phyloP scores from a whole-genome alignment of 164 flowering plant species.

The Taxillus chinensis region DNA sequence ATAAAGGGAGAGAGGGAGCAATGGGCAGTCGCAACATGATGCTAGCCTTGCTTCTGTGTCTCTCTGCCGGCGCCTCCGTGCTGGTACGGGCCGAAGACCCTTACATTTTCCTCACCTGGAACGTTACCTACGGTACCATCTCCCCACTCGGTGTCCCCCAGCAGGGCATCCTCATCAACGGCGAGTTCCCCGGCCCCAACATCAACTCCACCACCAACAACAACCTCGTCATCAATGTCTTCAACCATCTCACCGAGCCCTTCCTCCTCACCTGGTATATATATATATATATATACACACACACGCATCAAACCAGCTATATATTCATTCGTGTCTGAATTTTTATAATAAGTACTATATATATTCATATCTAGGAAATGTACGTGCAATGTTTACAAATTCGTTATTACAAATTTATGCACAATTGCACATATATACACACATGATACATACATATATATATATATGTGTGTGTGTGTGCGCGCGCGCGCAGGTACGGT shows the following conservation, averaged over 20 bases:
- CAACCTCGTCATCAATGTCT: conserved; percentile 48
- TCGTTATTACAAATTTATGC: too few species aligned
- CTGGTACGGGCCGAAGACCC: conserved; percentile 32
- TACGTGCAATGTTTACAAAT: too few species aligned
- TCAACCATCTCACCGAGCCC: conserved; percentile 58
- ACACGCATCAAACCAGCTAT: background rate
- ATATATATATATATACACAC: background rate
- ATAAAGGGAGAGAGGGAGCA: too few species aligned
- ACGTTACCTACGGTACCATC: conserved; percentile 47
- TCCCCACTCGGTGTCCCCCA: conserved; percentile 50
- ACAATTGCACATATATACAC: too few species aligned
- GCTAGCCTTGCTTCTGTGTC: conserved; percentile 14
- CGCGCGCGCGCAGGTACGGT: conserved; percentile 29
- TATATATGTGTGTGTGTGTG: background rate
- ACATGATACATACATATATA: too few species aligned
- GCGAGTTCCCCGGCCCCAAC: conserved; percentile 47
- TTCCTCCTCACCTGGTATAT: conserved; percentile 37
- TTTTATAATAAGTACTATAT: conserved; percentile 1
- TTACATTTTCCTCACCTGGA: conserved; percentile 37
- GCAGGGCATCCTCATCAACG: conserved; percentile 54
- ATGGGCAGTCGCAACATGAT: background rate
- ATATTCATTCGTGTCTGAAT: background rate
- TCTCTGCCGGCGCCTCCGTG: conserved; percentile 11
- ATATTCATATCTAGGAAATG: background rate
- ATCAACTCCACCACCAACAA: conserved; percentile 51